Conservation (phyloP, 2,329 filamentous ascomycete genomes). For the Claviceps quebecensis region DNA sequence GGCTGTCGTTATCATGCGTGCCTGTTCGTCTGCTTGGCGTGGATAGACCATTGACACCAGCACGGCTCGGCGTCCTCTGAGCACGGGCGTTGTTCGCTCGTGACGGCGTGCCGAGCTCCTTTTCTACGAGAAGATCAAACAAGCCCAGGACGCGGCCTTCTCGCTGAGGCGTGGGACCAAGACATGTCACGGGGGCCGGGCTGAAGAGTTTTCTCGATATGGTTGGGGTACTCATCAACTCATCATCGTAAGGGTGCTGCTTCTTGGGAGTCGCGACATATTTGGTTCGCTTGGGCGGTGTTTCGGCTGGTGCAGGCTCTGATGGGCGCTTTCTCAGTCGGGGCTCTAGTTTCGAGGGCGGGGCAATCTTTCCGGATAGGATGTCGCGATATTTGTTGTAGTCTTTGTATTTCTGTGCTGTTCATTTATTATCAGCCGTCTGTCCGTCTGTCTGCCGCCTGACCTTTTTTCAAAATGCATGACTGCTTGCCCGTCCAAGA, state of each 20-base stretch:
- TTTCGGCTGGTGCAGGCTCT: slow-evolving; percentile 23
- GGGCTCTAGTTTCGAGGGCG: slow-evolving; percentile 18
- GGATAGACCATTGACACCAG: slow-evolving; percentile 14
- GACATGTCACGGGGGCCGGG: slow-evolving; percentile 41
- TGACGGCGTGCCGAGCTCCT: slow-evolving; percentile 35
- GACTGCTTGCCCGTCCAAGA: neutral
- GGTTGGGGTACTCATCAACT: slow-evolving; percentile 39
- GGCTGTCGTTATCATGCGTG: slow-evolving; percentile 15
- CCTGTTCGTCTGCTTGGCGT: slow-evolving; percentile 33
- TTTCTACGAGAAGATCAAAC: slow-evolving; percentile 53
- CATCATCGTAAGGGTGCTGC: slow-evolving; percentile 20
- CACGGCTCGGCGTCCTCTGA: slow-evolving; percentile 1
- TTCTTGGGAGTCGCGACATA: slow-evolving; percentile 34
- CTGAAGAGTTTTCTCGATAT: slow-evolving; percentile 46
- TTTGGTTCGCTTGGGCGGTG: slow-evolving; percentile 38
- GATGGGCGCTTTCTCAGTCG: slow-evolving; percentile 27
- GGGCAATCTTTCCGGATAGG: slow-evolving; percentile 36
- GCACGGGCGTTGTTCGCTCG: slow-evolving; percentile 20
- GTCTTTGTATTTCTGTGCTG: slow-evolving; percentile 62
- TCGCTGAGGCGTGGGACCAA: slow-evolving; percentile 68
- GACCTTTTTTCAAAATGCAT: neutral
- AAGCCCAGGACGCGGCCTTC: slow-evolving; percentile 65
- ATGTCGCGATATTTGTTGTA: slow-evolving; percentile 54
- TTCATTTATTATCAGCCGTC: neutral
- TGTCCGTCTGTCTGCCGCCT: neutral